A percentile compares a stretch with the other conserved stretches of the same genome.
Evolutionary conservation across 345 rosid species (phyloP).

Genomic region (Eucalyptus cloeziana): DNA sequence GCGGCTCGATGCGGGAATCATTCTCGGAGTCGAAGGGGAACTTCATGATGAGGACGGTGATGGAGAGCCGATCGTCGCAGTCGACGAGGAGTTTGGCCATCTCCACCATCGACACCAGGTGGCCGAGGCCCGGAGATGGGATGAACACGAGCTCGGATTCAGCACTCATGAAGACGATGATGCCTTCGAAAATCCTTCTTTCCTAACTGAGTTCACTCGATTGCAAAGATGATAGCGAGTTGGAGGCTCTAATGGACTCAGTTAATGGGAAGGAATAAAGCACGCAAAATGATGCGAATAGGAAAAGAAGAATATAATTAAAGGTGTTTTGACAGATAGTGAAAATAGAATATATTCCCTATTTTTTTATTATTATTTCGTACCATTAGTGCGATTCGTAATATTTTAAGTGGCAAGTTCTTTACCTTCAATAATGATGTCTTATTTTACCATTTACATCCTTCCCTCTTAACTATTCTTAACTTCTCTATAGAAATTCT

Average conservation of each 20-base stretch:
- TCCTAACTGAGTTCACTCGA: background rate
- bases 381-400: background rate
- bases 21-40: background rate
- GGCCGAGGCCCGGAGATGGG: conserved; percentile 17
- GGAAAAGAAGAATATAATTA: no score
- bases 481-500: no score
- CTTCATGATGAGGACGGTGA: conserved; percentile 28
- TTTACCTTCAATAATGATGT: background rate
- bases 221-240: background rate
- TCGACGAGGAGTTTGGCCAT: conserved; percentile 29
- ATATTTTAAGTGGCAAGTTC: background rate
- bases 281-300: background rate
- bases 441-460: background rate
- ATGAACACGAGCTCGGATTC: background rate
- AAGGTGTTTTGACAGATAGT: no score
- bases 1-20: background rate
- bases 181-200: background rate
- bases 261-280: background rate
- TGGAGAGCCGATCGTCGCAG: conserved; percentile 21
- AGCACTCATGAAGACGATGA: background rate
- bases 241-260: background rate
- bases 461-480: no score
- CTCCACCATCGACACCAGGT: conserved; percentile 24
- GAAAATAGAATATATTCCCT: no score
- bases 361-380: background rate